Conservation (phyloP, 1,284 basidiomycete species). For the Chalciporus sp. region DNA sequence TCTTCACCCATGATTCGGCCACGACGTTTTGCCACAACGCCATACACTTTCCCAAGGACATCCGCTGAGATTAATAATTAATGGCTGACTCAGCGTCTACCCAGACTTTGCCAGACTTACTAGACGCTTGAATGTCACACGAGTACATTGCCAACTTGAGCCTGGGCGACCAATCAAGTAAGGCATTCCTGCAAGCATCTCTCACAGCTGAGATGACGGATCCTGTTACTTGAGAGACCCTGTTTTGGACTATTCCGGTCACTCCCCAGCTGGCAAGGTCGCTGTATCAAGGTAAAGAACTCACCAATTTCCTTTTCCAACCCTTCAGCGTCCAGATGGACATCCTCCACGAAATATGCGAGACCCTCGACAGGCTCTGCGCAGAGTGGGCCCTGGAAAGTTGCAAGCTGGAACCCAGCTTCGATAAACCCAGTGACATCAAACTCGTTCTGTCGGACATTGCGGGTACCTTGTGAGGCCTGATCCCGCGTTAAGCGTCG, state of each 20-base stretch:
- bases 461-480: slow-evolving; percentile 32
- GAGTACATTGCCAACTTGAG: slow-evolving; percentile 98
- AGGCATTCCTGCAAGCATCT: slow-evolving; percentile 86
- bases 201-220: slow-evolving; percentile 88
- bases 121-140: slow-evolving; percentile 98
- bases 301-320: slow-evolving; percentile 67
- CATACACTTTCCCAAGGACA: slow-evolving; percentile 97
- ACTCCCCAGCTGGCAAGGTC: slow-evolving; percentile 13
- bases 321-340: slow-evolving; percentile 65
- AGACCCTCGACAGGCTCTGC: slow-evolving; percentile 94
- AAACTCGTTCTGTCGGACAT: slow-evolving; percentile 36
- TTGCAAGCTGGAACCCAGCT: slow-evolving; percentile 94
- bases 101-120: slow-evolving; percentile 49
- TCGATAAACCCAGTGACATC: slow-evolving; percentile 87
- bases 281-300: slow-evolving; percentile 23
- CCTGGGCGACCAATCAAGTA: slow-evolving; percentile 97
- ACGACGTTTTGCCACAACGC: slow-evolving; percentile 87
- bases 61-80: slow-evolving; percentile 62
- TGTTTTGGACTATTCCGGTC: slow-evolving; percentile 56
- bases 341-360: slow-evolving; percentile 85
- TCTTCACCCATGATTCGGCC: slow-evolving; percentile 95
- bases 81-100: slow-evolving; percentile 10
- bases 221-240: slow-evolving; percentile 79
- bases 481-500: slow-evolving; percentile 47
- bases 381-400: slow-evolving; percentile 92